Evolutionary conservation across 164 flowering plant genomes (phyloP), one percentile per base, ranked within the genome.

Genomic region (Paratinospora sagittata): DNA sequence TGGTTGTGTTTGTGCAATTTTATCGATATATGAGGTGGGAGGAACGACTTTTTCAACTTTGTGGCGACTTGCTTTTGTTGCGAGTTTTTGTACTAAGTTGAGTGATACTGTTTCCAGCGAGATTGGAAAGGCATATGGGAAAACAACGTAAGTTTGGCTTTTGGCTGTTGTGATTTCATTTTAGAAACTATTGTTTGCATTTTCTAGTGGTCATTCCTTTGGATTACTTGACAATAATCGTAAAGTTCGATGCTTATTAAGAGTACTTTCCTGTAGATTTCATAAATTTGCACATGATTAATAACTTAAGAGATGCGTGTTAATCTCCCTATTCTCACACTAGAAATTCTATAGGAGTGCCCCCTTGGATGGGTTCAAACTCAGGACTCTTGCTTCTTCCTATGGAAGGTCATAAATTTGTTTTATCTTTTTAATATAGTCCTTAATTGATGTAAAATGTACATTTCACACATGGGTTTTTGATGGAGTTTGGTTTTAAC

Each of bases 81-180:
- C 98, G 43, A 95, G 98, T 80, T 95, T 91, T 74, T 95, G 99
- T 76, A 95, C 99, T 33, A 95, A 95, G 78, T 78, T 95, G 77
- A 92, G 96, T 76, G 99, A 95, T 76, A 92, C 99, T 0, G 92
- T 90, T 74, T 95, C 99, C 16, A 95, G 97, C 78, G 98, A 95
- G 86, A 89, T 95, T 58, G 99, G 99, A 58, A 95, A 95, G 77
- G 97, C 99, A 33, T 92, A 88, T 82, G 96, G 96, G 26, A 88
- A 82, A 76, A 88, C 87, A 71, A 90, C 97, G 98, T 90, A 77
- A 86, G 87, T 78, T 41, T n/a, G 30, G 41, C 34, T 7, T 27
- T 26, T 69, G n/a, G n/a, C 52, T 8, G n/a, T 55, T 19, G 11
- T 60, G 11, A 1, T 21, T 19, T 70, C 19, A 60, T 47, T 37